Conservation (phyloP, 805 yeast genomes). For the Candida sithepensis region DNA sequence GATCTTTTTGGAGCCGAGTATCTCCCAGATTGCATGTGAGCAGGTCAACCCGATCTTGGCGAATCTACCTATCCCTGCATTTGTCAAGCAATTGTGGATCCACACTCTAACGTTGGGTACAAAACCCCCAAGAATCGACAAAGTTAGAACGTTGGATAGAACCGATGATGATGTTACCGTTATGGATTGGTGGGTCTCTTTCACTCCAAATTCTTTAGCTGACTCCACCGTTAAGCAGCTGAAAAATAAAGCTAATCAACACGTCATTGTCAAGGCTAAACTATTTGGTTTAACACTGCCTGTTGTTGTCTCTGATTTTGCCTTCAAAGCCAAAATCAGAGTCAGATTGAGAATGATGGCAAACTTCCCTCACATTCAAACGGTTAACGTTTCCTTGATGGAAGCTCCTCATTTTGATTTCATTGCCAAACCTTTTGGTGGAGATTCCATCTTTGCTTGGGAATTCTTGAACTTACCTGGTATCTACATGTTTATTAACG, state of each 20-base stretch:
- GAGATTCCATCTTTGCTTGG: constrained; percentile 82
- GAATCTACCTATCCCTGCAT: constrained; percentile 73
- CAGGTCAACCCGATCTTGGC: constrained; percentile 84
- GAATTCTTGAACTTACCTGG: constrained; percentile 90
- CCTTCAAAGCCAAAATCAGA: constrained; percentile 72
- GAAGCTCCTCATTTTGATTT: constrained; percentile 91
- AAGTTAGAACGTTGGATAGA: constrained; percentile 82
- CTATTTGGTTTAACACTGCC: constrained; percentile 85
- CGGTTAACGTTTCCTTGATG: constrained; percentile 78
- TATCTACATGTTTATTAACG: constrained; percentile 72
- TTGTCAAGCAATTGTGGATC: constrained; percentile 78
- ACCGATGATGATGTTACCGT: constrained; percentile 93
- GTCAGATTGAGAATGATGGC: constrained; percentile 87
- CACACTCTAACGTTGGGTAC: constrained; percentile 90
- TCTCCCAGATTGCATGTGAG: constrained; percentile 80
- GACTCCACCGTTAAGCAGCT: constrained; percentile 84
- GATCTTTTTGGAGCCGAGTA: constrained; percentile 84
- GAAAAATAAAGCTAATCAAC: constrained; percentile 80
- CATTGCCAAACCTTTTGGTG: constrained; percentile 63
- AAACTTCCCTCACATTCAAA: constrained; percentile 89
- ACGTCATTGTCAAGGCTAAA: constrained; percentile 69
- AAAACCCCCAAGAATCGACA: constrained; percentile 91
- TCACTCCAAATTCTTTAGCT: constrained; percentile 84
- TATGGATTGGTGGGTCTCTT: constrained; percentile 95
- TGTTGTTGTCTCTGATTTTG: constrained; percentile 71